Evolutionary conservation across 495 filamentous ascomycete species (phyloP), one percentile per base, ranked within the genome.

Genomic region (Bombardia bombarda): DNA sequence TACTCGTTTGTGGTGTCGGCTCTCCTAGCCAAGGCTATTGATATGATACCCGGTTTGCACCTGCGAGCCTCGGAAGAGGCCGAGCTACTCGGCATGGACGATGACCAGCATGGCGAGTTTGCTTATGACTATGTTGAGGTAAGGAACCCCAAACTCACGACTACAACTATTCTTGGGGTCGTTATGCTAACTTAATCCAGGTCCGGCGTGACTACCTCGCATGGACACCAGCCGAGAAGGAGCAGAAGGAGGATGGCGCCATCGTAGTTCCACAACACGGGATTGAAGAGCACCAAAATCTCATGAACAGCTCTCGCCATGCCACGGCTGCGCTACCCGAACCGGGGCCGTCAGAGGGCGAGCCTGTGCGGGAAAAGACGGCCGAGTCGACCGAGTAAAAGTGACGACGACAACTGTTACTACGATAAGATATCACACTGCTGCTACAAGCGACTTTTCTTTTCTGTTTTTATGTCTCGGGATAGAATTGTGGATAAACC

Each of bases 21-120:
- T 42, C 63, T 90, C 54, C 79, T 98, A 55, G 90, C 89, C 43
- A 87, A 80, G 65, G 66, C 61, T 53, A 87, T 98, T 70, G 87
- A 98, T 69, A 64, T 79, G 50, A 80, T 92, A 40, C 92, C 92
- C 5, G 93, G 93, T 22, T 76, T 98, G 12, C 78, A 95, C 49
- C 84, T 98, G 45, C 86, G 92, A 34, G 92, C 92, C 9, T 86
- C 81, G 24, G 87, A 94, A 55, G 86, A 98, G 67, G 92, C 93
- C n/a, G 92, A 98, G 64, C 77, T 98, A 16, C 78, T 97, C 39
- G 92, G 92, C 43, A 95, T 97, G 90, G 92, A 98, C 53, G 93
- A 97, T 61, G 92, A 98, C 68, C 92, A 98, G 60, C 83, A 96
- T 25, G 92, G 92, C 58, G 92, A 98, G 65, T 98, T 98, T 58